These are phyloP conservation scores for Penicillium sp. DNA, from an alignment of 2,329 filamentous ascomycete genomes.

Conservation along the genomic window DNA sequence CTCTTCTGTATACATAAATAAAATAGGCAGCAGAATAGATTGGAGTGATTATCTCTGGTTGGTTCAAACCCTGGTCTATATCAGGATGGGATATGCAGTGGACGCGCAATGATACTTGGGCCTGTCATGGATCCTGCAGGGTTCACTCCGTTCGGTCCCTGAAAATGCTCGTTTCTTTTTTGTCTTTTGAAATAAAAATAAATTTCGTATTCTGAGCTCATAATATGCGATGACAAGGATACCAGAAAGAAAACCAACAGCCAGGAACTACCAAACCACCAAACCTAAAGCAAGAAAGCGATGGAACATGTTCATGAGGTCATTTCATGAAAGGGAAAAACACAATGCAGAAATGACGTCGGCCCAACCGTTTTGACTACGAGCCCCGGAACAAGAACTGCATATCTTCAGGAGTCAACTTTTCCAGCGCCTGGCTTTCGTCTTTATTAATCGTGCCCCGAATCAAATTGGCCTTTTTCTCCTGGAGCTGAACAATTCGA, in stretches of 20 bases:
- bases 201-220: no score
- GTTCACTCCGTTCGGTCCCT: no score
- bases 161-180: no score
- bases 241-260: no score
- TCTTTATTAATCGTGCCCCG: slow-evolving; percentile 94
- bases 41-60: no score
- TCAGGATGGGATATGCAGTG: no score
- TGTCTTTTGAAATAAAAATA: no score
- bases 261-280: neutral
- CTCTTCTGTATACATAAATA: neutral
- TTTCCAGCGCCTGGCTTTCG: slow-evolving; percentile 76
- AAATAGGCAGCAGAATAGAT: neutral
- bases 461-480: slow-evolving; percentile 99
- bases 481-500: slow-evolving; percentile 88
- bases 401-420: slow-evolving; percentile 83
- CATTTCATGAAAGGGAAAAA: slow-evolving; percentile 3
- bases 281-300: neutral
- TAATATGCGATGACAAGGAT: no score
- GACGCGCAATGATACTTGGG: no score
- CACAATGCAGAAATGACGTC: slow-evolving; percentile 3
- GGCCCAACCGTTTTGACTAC: slow-evolving; percentile 25
- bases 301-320: slow-evolving; percentile 6
- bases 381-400: slow-evolving; percentile 88
- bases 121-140: no score
- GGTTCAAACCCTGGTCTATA: no score